Evolutionary conservation across 768 basidiomycete genomes (phyloP).

Genomic region (Naganishia randhawae): DNA sequence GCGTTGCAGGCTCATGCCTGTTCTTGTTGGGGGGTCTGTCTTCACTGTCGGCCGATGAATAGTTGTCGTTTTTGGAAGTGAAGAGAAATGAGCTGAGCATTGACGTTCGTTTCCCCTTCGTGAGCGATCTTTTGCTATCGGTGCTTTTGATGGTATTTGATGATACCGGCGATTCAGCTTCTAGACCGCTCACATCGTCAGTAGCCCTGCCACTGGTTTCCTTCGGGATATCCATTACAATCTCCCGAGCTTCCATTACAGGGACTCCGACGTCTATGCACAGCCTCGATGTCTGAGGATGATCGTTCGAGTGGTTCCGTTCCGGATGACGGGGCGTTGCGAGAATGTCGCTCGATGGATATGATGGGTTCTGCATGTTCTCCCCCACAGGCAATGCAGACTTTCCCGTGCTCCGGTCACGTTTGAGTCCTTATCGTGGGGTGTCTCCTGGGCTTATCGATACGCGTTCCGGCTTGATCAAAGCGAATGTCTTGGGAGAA

Average conservation of each 20-base stretch:
- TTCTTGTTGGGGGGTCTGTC: background rate
- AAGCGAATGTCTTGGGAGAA: background rate
- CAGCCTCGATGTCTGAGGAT: background rate
- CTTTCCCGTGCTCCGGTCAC: background rate
- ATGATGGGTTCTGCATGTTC: background rate
- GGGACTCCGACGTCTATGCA: background rate
- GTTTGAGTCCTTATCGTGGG: background rate
- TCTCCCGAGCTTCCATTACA: background rate
- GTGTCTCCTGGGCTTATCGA: background rate
- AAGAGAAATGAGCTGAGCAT: conserved; percentile 2
- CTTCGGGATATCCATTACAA: background rate
- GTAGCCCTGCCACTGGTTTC: background rate
- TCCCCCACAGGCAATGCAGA: background rate
- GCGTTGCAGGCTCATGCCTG: background rate
- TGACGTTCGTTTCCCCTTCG: background rate
- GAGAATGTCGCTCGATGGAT: background rate
- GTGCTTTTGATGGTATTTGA: background rate
- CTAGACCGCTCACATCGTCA: background rate
- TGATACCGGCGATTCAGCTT: background rate
- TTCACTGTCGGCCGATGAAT: background rate
- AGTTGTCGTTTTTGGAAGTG: background rate
- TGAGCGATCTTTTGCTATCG: background rate
- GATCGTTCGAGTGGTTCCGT: background rate
- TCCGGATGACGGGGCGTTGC: background rate
- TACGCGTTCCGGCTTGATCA: background rate